Base-by-base conservation (phyloP, 768 basidiomycete genomes). In the Leucosporidium yakuticum region DNA sequence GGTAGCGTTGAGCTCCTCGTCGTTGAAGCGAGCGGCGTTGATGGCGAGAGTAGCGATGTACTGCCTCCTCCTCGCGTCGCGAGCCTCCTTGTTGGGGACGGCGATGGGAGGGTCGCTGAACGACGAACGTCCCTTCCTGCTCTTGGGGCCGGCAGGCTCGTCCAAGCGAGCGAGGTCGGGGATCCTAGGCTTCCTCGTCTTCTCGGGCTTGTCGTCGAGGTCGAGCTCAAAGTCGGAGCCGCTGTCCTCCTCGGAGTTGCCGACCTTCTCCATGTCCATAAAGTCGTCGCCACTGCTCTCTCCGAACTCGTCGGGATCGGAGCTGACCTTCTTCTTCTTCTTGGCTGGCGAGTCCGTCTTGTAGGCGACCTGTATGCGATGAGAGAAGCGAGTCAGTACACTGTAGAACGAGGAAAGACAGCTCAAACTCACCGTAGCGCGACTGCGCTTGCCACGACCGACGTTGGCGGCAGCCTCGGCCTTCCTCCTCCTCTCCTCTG, bases 391-490 rank as follows among this genome's bases (percentile, higher is more conserved):
- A 51, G 21, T 51, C 50, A 27, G 25, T 19, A 17, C 6, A 17
- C 49, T 50, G 20, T 23, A 51, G 9, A 51, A 3, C 25, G 21
- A 51, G 8, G 20, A 15, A n/a, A 62, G 25, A 19, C 9, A 39
- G 32, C 9, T 4, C 27, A 1, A 39, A 49, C 67, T 31, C 29
- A 68, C 67, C 50, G 60, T n/a, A 6, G 11, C 14, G 12, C 62
- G 47, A 29, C 8, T 54, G 20, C 55, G 68, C 60, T 62, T 69
- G 0, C 65, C 66, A 12, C 63, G 63, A 0, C 60, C 71, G 36
- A 44, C 60, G 34, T 23, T 51, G 32, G 62, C 62, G 34, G 21
- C 32, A 4, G 7, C 27, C 8, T 21, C 36, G 17, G 25, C 44
- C 12, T 61, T 62, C 32, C 58, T 49, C 27, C 21, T 29, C 2